Percentiles rank a stretch among this genome's conserved stretches.
phyloP scores from a whole-genome alignment of 768 basidiomycete species.

The Epithele typhae region DNA sequence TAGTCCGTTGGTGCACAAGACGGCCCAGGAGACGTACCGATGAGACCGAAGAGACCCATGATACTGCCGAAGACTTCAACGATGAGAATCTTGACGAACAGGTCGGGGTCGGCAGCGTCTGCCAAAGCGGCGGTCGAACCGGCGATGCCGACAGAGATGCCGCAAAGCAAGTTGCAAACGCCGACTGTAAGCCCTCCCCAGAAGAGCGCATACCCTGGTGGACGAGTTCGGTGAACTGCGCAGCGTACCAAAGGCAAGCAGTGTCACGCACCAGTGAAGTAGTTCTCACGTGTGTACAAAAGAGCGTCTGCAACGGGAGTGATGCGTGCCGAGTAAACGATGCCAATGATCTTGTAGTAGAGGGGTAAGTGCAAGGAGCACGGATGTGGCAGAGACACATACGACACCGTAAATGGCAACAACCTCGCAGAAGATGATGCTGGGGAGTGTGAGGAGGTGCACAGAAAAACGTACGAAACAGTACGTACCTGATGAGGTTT shows the following conservation, averaged over 20 bases:
- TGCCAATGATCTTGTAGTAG: constrained; percentile 76
- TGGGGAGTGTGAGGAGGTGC: constrained; percentile 28
- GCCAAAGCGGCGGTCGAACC: constrained; percentile 94
- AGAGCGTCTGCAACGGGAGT: constrained; percentile 50
- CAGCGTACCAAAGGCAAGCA: neutral
- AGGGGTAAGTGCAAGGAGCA: constrained; percentile 1
- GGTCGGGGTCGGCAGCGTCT: constrained; percentile 89
- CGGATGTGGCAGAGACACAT: constrained; percentile 26
- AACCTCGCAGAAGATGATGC: constrained; percentile 99
- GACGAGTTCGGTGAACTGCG: neutral
- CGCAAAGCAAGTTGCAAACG: constrained; percentile 90
- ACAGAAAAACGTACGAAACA: neutral
- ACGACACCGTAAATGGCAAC: constrained; percentile 98
- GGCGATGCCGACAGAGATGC: constrained; percentile 89
- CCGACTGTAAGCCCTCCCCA: constrained; percentile 97
- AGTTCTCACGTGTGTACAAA: constrained; percentile 83
- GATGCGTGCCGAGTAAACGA: constrained; percentile 90
- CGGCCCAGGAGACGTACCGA: too few species aligned
- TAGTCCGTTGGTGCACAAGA: neutral
- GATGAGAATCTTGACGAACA: constrained; percentile 96
- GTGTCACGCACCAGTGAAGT: constrained; percentile 70
- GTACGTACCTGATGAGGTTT: constrained; percentile 86
- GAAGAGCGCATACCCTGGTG: constrained; percentile 83
- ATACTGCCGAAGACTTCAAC: constrained; percentile 94
- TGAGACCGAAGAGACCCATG: constrained; percentile 88